These are phyloP conservation scores for Terana coerulea DNA, from an alignment of 768 basidiomycete species.

Conservation along the genomic window DNA sequence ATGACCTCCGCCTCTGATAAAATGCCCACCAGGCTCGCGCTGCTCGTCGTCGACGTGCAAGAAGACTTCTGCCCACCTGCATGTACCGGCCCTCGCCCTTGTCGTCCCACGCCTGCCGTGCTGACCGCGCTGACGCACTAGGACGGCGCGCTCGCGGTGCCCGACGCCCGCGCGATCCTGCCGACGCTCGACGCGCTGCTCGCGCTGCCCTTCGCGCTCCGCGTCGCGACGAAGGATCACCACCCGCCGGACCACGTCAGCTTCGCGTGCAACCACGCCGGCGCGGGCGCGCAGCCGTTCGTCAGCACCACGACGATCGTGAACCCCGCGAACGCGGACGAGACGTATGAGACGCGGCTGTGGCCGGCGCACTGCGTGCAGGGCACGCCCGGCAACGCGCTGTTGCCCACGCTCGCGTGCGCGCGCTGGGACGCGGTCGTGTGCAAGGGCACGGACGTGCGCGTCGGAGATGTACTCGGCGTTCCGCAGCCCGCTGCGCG, in stretches of 20 bases:
- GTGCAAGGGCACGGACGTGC: conserved; percentile 51
- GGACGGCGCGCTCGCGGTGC: conserved; percentile 67
- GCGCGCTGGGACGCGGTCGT: conserved; percentile 39
- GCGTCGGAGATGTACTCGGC: conserved; percentile 82
- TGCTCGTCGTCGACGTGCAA: conserved; percentile 78
- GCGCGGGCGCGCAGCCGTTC: conserved; percentile 32
- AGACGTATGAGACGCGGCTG: conserved; percentile 34
- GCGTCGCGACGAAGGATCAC: conserved; percentile 54
- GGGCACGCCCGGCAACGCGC: conserved; percentile 52
- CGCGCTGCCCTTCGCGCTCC: conserved; percentile 46
- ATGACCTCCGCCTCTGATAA: too few species aligned
- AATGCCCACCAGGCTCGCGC: conserved; percentile 37
- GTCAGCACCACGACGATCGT: conserved; percentile 38
- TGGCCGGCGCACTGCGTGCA: conserved; percentile 85
- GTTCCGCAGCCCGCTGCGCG: conserved; percentile 39
- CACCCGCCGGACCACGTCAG: conserved; percentile 67
- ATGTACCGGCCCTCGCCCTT: background rate
- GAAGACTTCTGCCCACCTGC: conserved; percentile 66
- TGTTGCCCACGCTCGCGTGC: conserved; percentile 50
- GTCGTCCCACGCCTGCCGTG: background rate
- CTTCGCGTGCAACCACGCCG: conserved; percentile 55
- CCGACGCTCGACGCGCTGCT: conserved; percentile 55
- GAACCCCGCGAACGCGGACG: conserved; percentile 24
- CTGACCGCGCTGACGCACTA: conserved; percentile 7
- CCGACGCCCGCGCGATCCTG: conserved; percentile 55